Base-by-base conservation (phyloP, 2,329 filamentous ascomycete species). In the Pyrenophora tritici-repentis region DNA sequence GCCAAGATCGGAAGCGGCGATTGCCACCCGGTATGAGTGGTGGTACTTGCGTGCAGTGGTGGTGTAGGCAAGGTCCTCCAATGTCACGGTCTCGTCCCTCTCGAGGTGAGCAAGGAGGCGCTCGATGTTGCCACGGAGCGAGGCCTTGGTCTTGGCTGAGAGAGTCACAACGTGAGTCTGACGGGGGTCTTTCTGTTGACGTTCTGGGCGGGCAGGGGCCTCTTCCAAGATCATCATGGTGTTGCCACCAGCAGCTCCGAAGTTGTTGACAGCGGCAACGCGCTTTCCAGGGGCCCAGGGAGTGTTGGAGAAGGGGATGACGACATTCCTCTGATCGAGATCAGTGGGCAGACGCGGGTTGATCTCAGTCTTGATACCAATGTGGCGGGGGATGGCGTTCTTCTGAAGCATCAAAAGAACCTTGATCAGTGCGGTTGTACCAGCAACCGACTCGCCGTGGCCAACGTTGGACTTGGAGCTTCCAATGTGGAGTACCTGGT, bases 321-420 rank as follows among this genome's bases (percentile, higher is more conserved):
- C 79, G 34, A 87, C 78, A 33, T 84, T 83, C 29, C 84, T 78
- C 13, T 80, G 74, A 0, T 76, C 74, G 0, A 87, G 70, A 55
- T 86, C 82, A 18, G 74, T 74, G 0, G 84, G 83, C 61, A 86
- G 85, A 1, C 74, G 79, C 59, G 79, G 79, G 70, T 87, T 87
- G 57, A 87, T 83, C 54, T 78, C 75, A 2, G 73, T 78, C 72
- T 88, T 29, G 26, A 29, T 29, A 12, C 26, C 26, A 29, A 29
- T 88, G 58, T 57, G 33, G 33, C 61, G 50, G 61, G 71, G 45
- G 62, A 61, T 34, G 38, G 45, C n/a, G 38, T 52, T 52, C 58
- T 67, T 33, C 59, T 67, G 41, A 26, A 63, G 44, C 60, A 65
- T 70, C 40, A 74, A 42, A 9, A 76, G 47, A 1, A 64, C 63